phyloP scores from a whole-genome alignment of 1,284 basidiomycete genomes.

The Caloboletus inedulis region DNA sequence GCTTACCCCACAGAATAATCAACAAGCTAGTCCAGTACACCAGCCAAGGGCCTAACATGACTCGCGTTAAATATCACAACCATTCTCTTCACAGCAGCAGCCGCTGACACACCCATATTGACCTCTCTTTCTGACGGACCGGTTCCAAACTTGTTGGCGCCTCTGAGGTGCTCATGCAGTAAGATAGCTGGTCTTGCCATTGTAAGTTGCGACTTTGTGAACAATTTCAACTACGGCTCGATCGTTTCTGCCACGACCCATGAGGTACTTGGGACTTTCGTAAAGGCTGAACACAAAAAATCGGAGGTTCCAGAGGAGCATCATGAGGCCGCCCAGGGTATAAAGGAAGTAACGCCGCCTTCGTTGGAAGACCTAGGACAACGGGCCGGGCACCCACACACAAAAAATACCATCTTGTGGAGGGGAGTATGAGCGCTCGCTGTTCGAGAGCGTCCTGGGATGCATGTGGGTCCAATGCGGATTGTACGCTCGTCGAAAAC shows the following conservation, averaged over 20 bases:
- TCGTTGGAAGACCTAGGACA: slow-evolving; percentile 48
- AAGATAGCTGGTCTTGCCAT: slow-evolving; percentile 48
- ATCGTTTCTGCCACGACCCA: slow-evolving; percentile 69
- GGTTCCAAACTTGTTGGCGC: slow-evolving; percentile 22
- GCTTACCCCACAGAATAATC: slow-evolving; percentile 59
- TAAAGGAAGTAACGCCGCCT: slow-evolving; percentile 72
- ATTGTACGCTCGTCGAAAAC: too few relatives aligned
- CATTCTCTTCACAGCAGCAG: slow-evolving; percentile 41
- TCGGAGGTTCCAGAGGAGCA: slow-evolving; percentile 62
- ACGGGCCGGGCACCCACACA: slow-evolving; percentile 36
- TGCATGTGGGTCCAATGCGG: too few relatives aligned
- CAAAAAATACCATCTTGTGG: too few relatives aligned
- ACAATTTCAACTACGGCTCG: slow-evolving; percentile 70
- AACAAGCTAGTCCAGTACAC: slow-evolving; percentile 61
- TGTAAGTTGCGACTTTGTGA: slow-evolving; percentile 66
- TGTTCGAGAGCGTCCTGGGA: too few relatives aligned
- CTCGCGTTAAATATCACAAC: slow-evolving; percentile 43
- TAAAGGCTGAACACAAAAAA: slow-evolving; percentile 73
- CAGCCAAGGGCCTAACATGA: slow-evolving; percentile 52
- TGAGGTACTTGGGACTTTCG: slow-evolving; percentile 75
- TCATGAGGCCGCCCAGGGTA: slow-evolving; percentile 59
- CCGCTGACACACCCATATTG: slow-evolving; percentile 36
- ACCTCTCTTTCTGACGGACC: slow-evolving; percentile 17
- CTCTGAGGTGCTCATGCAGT: slow-evolving; percentile 47
- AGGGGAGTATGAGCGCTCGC: too few relatives aligned